Conservation (phyloP, 2,329 filamentous ascomycete species). For the Cryphonectria carpinicola region DNA sequence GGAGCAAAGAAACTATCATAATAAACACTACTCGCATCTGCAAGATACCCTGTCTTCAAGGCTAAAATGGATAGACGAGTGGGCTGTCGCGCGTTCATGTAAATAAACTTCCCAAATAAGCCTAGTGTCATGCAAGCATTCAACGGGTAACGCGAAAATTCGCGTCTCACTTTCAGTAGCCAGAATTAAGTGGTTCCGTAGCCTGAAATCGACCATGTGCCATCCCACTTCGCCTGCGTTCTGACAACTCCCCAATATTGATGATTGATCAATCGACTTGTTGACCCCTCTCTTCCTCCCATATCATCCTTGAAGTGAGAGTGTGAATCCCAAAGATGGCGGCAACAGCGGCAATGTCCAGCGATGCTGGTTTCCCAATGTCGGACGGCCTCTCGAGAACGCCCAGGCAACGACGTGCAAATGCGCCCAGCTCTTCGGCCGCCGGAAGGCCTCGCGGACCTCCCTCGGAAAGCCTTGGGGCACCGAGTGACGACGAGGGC, state of each 20-base stretch:
- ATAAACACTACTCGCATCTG: not conserved
- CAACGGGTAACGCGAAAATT: conserved; percentile 27
- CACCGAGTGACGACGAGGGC: conserved; percentile 64
- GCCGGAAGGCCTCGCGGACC: conserved; percentile 56
- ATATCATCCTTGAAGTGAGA: not conserved
- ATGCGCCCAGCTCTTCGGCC: conserved; percentile 55
- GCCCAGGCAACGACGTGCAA: conserved; percentile 47
- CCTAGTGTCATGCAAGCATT: conserved; percentile 28
- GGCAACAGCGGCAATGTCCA: conserved; percentile 53
- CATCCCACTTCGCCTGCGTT: conserved; percentile 15
- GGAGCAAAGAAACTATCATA: not conserved
- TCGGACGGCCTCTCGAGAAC: conserved; percentile 57
- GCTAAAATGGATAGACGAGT: not conserved
- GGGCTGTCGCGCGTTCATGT: not conserved
- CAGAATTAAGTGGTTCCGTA: conserved; percentile 6
- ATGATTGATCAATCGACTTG: not conserved
- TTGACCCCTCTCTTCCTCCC: conserved; percentile 6
- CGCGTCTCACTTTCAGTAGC: conserved; percentile 14
- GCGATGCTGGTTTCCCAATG: conserved; percentile 61
- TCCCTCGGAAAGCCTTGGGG: conserved; percentile 65
- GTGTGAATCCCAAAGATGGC: conserved; percentile 28
- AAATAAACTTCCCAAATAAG: conserved; percentile 23
- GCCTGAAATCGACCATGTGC: conserved; percentile 5
- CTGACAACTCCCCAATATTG: not conserved
- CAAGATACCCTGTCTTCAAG: not conserved